Base-by-base conservation (phyloP, 768 basidiomycete species). In the Tulasnella sp. region DNA sequence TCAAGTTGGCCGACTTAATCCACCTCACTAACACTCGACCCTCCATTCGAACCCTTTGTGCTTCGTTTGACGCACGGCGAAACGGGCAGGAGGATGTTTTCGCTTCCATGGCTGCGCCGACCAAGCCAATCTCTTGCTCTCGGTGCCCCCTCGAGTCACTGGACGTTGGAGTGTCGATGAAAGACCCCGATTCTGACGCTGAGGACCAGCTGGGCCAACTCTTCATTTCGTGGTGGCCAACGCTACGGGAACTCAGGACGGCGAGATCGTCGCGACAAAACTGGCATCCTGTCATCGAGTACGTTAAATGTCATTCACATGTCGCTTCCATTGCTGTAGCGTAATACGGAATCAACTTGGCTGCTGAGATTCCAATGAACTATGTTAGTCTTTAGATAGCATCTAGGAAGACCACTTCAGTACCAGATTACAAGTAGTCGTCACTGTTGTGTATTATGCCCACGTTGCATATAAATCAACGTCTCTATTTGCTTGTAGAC, bases 221-320 rank as follows among this genome's bases (percentile, higher is more conserved):
- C 34, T 31, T 69, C 64, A 69, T 31, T 28, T 69, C 64, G n/a
- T 69, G 64, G 64, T 69, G 64, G 64, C 58, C 58, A 31, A 60
- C 24, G 4, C 58, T 60, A n/a, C 58, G 58, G 14, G 58, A 60
- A 12, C 3, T 60, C 3, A 60, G 14, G 18, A 60, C 4, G 22
- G 28, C 58, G 22, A n/a, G 9, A 24, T 1, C 1, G 58, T 9
- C n/a, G 24, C 3, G 9, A 31, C 18, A 22, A 60, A 31, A 3
- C 28, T 60, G 58, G 58, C 2, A n/a, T n/a, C 6, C 58, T 14
- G 58, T 60, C 28, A 22, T 9, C n/a, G 22, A 60, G 28, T 31
- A 3, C 14, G 58, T 60, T 60, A 22, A n/a, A n/a, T n/a, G n/a
- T n/a, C n/a, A n/a, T n/a, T n/a, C n/a, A n/a, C n/a, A n/a, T n/a